phyloP scores from a whole-genome alignment of 2,329 filamentous ascomycete species.

The Scedosporium boydii region DNA sequence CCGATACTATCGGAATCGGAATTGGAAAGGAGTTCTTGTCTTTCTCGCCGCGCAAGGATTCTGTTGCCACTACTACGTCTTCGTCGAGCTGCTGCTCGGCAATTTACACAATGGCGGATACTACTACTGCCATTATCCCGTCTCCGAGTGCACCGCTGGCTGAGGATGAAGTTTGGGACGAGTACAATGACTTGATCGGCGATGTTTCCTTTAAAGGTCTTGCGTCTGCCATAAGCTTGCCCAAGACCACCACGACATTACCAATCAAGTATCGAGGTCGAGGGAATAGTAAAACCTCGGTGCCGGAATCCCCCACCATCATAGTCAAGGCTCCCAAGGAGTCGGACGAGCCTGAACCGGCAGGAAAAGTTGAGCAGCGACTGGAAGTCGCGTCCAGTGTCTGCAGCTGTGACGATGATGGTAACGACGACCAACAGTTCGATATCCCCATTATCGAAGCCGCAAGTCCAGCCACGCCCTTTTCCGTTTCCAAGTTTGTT shows the following conservation, averaged over 20 bases:
- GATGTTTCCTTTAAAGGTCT: slow-evolving; percentile 40
- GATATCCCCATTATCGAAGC: slow-evolving; percentile 4
- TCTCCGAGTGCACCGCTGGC: slow-evolving; percentile 49
- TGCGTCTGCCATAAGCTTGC: slow-evolving; percentile 31
- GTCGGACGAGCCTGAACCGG: not conserved
- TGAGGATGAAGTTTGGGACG: slow-evolving; percentile 89
- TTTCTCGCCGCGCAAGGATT: slow-evolving; percentile 65
- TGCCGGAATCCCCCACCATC: slow-evolving; percentile 3
- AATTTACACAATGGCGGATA: slow-evolving; percentile 46
- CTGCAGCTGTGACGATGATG: slow-evolving; percentile 1
- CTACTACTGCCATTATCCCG: slow-evolving; percentile 59
- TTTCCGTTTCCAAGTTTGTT: slow-evolving; percentile 30
- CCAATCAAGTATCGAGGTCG: not conserved
- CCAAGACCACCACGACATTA: not conserved
- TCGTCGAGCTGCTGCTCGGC: slow-evolving; percentile 59
- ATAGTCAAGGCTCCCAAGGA: not conserved
- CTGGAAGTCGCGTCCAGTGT: not conserved
- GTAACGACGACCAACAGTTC: not conserved
- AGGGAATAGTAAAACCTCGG: not conserved
- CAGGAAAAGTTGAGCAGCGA: not conserved
- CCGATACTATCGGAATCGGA: slow-evolving; percentile 18
- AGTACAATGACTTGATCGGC: slow-evolving; percentile 82
- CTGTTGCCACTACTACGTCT: slow-evolving; percentile 45
- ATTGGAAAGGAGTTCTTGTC: slow-evolving; percentile 57
- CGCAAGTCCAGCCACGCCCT: slow-evolving; percentile 29